Evolutionary conservation across 2,329 filamentous ascomycete genomes (phyloP), one percentile per base, ranked within the genome.

Genomic region (Diplodia seriata): DNA sequence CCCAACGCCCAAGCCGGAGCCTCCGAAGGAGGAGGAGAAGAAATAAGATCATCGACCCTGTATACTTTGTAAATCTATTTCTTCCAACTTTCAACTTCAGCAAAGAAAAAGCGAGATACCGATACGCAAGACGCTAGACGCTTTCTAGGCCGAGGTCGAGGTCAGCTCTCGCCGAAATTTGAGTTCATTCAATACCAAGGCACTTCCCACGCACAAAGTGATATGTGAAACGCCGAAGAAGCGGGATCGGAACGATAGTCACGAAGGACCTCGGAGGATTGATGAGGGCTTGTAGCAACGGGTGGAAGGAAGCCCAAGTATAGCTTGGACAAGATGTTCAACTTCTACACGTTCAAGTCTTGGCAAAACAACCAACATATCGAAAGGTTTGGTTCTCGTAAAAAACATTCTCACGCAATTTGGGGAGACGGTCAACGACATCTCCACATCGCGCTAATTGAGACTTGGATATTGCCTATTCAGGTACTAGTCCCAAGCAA

Each of bases 1-100:
- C 71, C 95, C 96, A 33, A 97, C 91, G 59, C 92, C 95, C 65
- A 97, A 97, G 84, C 94, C 95, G 4, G 95, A 99, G 83, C 90
- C 78, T 54, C 78, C 92, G 76, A 93, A 93, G 85, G 90, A 91
- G n/a, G 79, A 91, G 82, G 87, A 91, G 90, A 97, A 97, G 66
- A 67, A 67, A 61, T 67, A 67, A 62, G 43, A 43, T n/a, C 14
- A 26, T 20, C 23, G 15, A 23, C 40, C 36, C 18, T 54, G 50
- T 65, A 65, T 43, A 65, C 51, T 33, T 33, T 65, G 62, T 65
- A 65, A 65, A 65, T 65, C 51, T 54, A 55, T 65, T 65, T 65
- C 62, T 63, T 63, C 59, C 40, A 15, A 38, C 62, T 63, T 63
- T 47, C 40, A 15, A 38, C 20, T 62, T 51, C n/a, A 20, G 18